Conservation (phyloP, 2,329 filamentous ascomycete genomes). For the Epicoccum sorghinum region DNA sequence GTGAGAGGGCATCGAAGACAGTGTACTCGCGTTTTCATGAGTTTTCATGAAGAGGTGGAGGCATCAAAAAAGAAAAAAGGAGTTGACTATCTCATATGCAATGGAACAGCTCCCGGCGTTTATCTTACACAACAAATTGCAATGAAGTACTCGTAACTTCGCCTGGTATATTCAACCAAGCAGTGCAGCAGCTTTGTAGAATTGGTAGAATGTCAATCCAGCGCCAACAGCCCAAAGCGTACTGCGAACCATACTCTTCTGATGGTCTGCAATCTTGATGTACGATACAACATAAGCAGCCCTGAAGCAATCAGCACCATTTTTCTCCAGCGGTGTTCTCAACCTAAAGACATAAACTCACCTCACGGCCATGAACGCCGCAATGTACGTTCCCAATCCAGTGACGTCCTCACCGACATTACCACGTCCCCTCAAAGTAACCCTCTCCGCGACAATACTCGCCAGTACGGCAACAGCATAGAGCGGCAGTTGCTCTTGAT, state of each 20-base stretch:
- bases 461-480: slow-evolving; percentile 33
- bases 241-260: slow-evolving; percentile 29
- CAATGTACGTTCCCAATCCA: slow-evolving; percentile 28
- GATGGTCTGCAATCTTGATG: slow-evolving; percentile 25
- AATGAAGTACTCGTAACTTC: too few species aligned
- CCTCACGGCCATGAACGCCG: slow-evolving; percentile 26
- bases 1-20: too few species aligned
- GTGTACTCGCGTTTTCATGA: too few species aligned
- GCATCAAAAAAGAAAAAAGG: too few species aligned
- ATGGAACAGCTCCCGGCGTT: too few species aligned
- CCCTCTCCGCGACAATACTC: slow-evolving; percentile 32
- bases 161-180: slow-evolving; percentile 4
- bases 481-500: slow-evolving; percentile 32
- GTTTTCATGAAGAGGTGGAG: too few species aligned
- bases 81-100: not conserved
- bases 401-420: slow-evolving; percentile 22
- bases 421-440: slow-evolving; percentile 17
- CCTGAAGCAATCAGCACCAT: not conserved
- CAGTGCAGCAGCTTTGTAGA: slow-evolving; percentile 32
- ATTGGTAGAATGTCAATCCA: slow-evolving; percentile 25
- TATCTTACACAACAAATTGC: too few species aligned
- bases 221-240: slow-evolving; percentile 19
- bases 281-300: slow-evolving; percentile 29
- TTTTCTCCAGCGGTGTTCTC: not conserved
- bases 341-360: not conserved